phyloP scores from a whole-genome alignment of 495 filamentous ascomycete species.

The Penicillium psychrofluorescens region DNA sequence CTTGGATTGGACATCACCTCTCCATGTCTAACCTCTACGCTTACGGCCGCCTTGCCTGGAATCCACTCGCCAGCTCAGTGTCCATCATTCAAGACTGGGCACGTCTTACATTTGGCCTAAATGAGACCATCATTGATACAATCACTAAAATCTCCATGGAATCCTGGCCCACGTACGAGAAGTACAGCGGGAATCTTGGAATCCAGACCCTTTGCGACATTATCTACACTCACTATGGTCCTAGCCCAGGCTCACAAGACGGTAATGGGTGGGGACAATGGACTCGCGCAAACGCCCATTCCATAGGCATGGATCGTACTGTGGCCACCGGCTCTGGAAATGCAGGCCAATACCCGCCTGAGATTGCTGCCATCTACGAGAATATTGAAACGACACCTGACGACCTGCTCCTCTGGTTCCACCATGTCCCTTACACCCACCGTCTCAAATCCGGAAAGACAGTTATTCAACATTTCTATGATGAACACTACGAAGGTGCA shows the following conservation, averaged over 20 bases:
- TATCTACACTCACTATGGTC: conserved; percentile 54
- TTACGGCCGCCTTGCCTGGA: conserved; percentile 56
- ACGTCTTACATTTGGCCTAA: conserved; percentile 50
- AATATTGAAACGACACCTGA: conserved; percentile 56
- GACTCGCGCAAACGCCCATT: conserved; percentile 50
- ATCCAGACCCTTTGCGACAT: conserved; percentile 62
- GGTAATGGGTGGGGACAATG: conserved; percentile 62
- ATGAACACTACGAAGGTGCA: conserved; percentile 58
- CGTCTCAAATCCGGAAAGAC: conserved; percentile 55
- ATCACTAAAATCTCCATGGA: conserved; percentile 55
- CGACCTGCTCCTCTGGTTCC: conserved; percentile 63
- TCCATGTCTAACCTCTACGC: conserved; percentile 65
- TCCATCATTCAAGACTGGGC: conserved; percentile 54
- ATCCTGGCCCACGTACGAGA: conserved; percentile 61
- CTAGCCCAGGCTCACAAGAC: conserved; percentile 56
- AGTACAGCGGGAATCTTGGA: conserved; percentile 60
- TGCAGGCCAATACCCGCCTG: conserved; percentile 55
- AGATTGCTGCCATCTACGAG: conserved; percentile 48
- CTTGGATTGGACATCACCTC: conserved; percentile 61
- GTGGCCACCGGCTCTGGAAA: conserved; percentile 57
- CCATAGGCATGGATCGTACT: conserved; percentile 66
- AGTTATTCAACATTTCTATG: conserved; percentile 67
- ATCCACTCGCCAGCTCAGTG: conserved; percentile 35
- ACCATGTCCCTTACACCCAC: conserved; percentile 61
- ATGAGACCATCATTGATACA: conserved; percentile 41